A percentile compares a stretch with the other conserved stretches of the same genome.
Evolutionary conservation across 2,329 filamentous ascomycete species (phyloP).

Genomic region (Hypoxylon rubiginosum): DNA sequence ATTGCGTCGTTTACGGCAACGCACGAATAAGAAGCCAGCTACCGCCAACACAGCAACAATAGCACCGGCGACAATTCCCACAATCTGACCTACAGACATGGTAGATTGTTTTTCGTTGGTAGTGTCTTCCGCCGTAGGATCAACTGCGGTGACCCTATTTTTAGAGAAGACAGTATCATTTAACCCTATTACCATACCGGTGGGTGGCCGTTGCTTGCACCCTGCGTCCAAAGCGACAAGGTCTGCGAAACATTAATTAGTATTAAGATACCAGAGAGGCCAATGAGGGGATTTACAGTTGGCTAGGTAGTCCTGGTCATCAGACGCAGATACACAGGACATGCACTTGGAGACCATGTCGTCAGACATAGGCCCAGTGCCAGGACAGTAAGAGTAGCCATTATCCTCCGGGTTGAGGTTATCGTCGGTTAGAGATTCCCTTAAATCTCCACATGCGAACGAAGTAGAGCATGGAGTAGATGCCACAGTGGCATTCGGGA

Average conservation of each 20-base stretch:
- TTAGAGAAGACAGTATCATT: slow-evolving; percentile 62
- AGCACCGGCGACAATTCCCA: slow-evolving; percentile 59
- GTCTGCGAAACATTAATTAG: slow-evolving; percentile 53
- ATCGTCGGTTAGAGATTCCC: slow-evolving; percentile 57
- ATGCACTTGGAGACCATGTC: slow-evolving; percentile 57
- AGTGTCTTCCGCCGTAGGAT: slow-evolving; percentile 47
- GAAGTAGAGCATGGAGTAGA: slow-evolving; percentile 65
- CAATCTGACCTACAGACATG: slow-evolving; percentile 58
- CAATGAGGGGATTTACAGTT: slow-evolving; percentile 61
- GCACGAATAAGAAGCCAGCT: slow-evolving; percentile 59
- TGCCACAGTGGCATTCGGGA: slow-evolving; percentile 61
- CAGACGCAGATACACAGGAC: slow-evolving; percentile 61
- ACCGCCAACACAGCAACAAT: slow-evolving; percentile 56
- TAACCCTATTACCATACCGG: slow-evolving; percentile 55
- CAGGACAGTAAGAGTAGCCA: slow-evolving; percentile 64
- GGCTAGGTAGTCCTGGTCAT: slow-evolving; percentile 59
- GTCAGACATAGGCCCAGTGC: slow-evolving; percentile 54
- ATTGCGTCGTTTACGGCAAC: slow-evolving; percentile 61
- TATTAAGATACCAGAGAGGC: not conserved
- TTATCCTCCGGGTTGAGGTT: slow-evolving; percentile 53
- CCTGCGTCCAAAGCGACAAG: slow-evolving; percentile 66
- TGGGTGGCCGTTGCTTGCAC: slow-evolving; percentile 62
- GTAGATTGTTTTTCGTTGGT: slow-evolving; percentile 32
- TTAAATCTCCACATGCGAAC: slow-evolving; percentile 63
- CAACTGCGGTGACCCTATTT: slow-evolving; percentile 52